phyloP scores from a whole-genome alignment of 2,329 filamentous ascomycete species.

The Aspergillus caelatus region DNA sequence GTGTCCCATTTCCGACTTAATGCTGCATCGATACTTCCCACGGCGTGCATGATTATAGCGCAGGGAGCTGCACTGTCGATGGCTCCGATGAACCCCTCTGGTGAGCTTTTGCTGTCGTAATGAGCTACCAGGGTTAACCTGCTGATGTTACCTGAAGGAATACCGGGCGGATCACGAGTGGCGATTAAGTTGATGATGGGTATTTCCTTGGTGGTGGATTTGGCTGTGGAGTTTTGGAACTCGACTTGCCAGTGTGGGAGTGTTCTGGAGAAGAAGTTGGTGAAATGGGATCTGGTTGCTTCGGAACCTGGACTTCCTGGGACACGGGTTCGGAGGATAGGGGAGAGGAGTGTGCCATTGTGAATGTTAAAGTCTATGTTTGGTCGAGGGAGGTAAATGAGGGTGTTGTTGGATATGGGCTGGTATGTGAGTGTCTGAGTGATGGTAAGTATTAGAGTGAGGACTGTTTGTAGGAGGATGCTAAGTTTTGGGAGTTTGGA shows the following conservation, averaged over 20 bases:
- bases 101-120: slow-evolving; percentile 80
- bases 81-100: slow-evolving; percentile 85
- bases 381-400: slow-evolving; percentile 71
- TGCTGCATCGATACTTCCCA: slow-evolving; percentile 75
- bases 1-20: slow-evolving; percentile 77
- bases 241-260: slow-evolving; percentile 78
- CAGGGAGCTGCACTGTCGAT: slow-evolving; percentile 92
- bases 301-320: slow-evolving; percentile 79
- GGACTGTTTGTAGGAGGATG: neutral
- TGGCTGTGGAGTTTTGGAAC: slow-evolving; percentile 75
- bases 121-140: slow-evolving; percentile 86
- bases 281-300: slow-evolving; percentile 76
- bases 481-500: too few relatives aligned
- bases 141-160: slow-evolving; percentile 70
- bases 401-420: slow-evolving; percentile 71
- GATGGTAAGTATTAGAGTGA: too few relatives aligned
- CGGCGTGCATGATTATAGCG: slow-evolving; percentile 86
- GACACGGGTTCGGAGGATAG: slow-evolving; percentile 83
- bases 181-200: slow-evolving; percentile 87
- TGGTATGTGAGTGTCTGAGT: neutral
- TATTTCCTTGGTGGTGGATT: slow-evolving; percentile 66
- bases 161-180: slow-evolving; percentile 83
- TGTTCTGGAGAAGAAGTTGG: slow-evolving; percentile 72
- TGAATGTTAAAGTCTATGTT: slow-evolving; percentile 77
- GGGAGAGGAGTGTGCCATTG: slow-evolving; percentile 73